Base-by-base conservation (phyloP, 176 grass and related monocot species). In the Miscanthus lutarioriparius region DNA sequence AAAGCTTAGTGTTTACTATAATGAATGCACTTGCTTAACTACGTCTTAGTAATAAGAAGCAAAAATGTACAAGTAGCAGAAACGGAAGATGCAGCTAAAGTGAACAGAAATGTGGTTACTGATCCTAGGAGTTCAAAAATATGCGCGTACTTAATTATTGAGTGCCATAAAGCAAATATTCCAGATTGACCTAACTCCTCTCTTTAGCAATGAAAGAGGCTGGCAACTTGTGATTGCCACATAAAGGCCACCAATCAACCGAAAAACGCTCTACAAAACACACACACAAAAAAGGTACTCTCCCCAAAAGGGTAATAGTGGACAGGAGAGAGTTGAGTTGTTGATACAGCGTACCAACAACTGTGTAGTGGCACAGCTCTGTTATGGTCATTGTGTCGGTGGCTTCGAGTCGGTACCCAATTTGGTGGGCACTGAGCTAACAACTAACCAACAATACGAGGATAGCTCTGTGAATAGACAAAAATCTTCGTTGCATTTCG, bases 381-480 rank as follows among this genome's bases (percentile, higher is more conserved):
- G 54, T 81, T 54, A 54, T 43, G 72, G 67, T 10, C 61, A 63
- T 59, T 40, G 65, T 83, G 86, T 83, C 80, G 86, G 80, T 88
- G 80, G 65, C 38, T 38, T 77, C 76, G 22, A 25, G 72, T 71
- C 15, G 72, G 72, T 23, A 72, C 4, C 14, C 65, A 70, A 56
- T 77, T 77, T 22, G 38, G 79, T 82, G 72, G 26, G 35, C 44
- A 26, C 10, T 35, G 22, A 26, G 38, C 75, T 63, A 20, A 41
- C 17, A 26, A 27, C 75, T 63, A 20, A 41, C 17, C 35, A 35
- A 39, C 37, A 14, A 15, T 13, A 43, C 19, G 14, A 5, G 14
- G 45, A 15, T 14, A 15, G 25, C 2, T n/a, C n/a, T n/a, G n/a
- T n/a, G n/a, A n/a, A n/a, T n/a, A n/a, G n/a, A n/a, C n/a, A n/a